A percentile compares a stretch with the other conserved stretches of the same genome.
phyloP scores from a whole-genome alignment of 805 yeast genomes.

The Spathaspora boniae region DNA sequence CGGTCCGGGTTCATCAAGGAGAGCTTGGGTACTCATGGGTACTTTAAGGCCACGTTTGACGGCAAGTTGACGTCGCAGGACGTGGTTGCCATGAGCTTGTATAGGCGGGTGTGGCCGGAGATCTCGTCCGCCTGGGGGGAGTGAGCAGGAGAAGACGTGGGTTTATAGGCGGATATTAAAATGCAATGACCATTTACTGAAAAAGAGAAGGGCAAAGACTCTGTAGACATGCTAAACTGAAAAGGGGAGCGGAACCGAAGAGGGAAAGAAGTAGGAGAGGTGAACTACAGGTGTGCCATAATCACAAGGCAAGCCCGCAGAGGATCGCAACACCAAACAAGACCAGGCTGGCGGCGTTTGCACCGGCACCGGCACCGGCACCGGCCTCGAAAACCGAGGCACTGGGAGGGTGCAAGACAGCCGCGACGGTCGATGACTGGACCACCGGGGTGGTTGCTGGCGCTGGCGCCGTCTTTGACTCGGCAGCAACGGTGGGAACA shows the following conservation, averaged over 20 bases:
- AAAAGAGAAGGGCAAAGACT: neutral
- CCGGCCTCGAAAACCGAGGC: slow-evolving; percentile 36
- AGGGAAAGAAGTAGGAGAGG: neutral
- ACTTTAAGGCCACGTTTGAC: slow-evolving; percentile 93
- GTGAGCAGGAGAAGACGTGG: slow-evolving; percentile 10
- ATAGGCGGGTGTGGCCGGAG: slow-evolving; percentile 91
- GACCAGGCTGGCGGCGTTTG: too few species aligned
- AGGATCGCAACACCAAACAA: too few species aligned
- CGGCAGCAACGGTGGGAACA: slow-evolving; percentile 13
- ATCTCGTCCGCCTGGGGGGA: slow-evolving; percentile 32
- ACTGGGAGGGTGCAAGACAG: slow-evolving; percentile 25
- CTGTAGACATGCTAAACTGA: slow-evolving; percentile 1
- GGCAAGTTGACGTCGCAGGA: slow-evolving; percentile 89
- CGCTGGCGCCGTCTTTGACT: slow-evolving; percentile 7
- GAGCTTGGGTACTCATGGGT: slow-evolving; percentile 96
- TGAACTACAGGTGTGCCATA: neutral
- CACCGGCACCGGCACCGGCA: slow-evolving; percentile 24
- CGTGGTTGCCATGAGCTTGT: slow-evolving; percentile 87
- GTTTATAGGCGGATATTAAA: neutral
- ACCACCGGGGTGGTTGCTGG: slow-evolving; percentile 13
- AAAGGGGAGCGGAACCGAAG: neutral
- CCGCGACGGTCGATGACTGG: too few species aligned
- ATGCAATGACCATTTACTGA: neutral
- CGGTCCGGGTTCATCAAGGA: slow-evolving; percentile 94
- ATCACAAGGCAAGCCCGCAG: too few species aligned